phyloP scores from a whole-genome alignment of 257 asterid genomes.

The Nicotiana sylvestris region DNA sequence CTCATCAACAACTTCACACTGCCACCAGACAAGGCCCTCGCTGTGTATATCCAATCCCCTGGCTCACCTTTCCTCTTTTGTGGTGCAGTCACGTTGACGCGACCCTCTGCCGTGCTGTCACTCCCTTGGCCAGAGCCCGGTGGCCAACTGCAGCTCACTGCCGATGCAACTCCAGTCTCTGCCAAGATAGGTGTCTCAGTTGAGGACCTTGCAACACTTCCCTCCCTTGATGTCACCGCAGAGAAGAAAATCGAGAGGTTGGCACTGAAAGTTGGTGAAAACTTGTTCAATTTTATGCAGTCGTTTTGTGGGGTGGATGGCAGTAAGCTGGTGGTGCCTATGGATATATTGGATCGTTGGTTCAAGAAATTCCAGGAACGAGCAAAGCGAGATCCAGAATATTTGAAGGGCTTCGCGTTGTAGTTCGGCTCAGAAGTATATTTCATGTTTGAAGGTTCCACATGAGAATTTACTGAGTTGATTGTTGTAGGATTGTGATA shows the following conservation, averaged over 20 bases:
- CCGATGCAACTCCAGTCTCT: constrained; percentile 60
- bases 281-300: constrained; percentile 92
- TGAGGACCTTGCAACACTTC: constrained; percentile 70
- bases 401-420: constrained; percentile 74
- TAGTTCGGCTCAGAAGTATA: constrained; percentile 21
- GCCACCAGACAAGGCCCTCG: constrained; percentile 91
- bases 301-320: constrained; percentile 95
- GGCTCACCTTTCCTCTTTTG: constrained; percentile 82
- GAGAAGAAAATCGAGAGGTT: constrained; percentile 82
- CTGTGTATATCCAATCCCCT: constrained; percentile 89
- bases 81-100: constrained; percentile 76
- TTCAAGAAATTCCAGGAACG: constrained; percentile 94
- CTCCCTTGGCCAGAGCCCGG: constrained; percentile 94
- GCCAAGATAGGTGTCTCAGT: constrained; percentile 87
- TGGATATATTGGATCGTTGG: constrained; percentile 93
- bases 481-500: neutral
- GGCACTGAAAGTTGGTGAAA: constrained; percentile 94
- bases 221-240: constrained; percentile 83
- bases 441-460: neutral
- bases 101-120: constrained; percentile 91
- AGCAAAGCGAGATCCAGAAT: constrained; percentile 89
- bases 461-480: neutral
- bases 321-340: constrained; percentile 83
- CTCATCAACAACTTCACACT: constrained; percentile 68
- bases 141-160: constrained; percentile 49